Base-by-base conservation (phyloP, 495 filamentous ascomycete species). In the Aspergillus incahuasiensis region DNA sequence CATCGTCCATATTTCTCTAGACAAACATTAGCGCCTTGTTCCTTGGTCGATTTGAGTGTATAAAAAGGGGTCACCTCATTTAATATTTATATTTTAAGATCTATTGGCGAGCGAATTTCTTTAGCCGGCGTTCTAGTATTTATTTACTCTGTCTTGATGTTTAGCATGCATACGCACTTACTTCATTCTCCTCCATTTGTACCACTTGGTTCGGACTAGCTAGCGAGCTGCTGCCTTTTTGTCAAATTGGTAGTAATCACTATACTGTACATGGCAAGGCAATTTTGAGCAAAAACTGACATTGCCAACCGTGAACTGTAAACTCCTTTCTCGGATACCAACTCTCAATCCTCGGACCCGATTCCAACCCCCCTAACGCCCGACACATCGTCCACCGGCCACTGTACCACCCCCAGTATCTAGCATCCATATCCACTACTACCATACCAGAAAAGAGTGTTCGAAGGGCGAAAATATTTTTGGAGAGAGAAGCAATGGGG, bases 111-210 rank as follows among this genome's bases (percentile, higher is more conserved):
- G 25, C 25, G 25, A 28, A n/a, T n/a, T 16, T 19, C 1, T 25
- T 47, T 25, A 47, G 45, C 45, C 24, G 45, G 45, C 45, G 45
- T 47, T 47, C n/a, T n/a, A n/a, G n/a, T n/a, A n/a, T n/a, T n/a
- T n/a, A n/a, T n/a, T 20, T 47, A 13, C 6, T 32, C 25, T 47
- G 4, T 30, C 32, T 18, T 35, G 32, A 35, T 35, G 32, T 35
- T 12, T 15, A 15, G 25, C 25, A 28, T 28, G n/a, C n/a, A n/a
- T n/a, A n/a, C n/a, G n/a, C n/a, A n/a, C n/a, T n/a, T n/a, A 28
- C 25, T 28, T 28, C 32, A 12, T 35, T 35, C 6, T 35, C 32
- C 13, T 35, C 6, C 32, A 35, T 35, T 35, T 35, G 32, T 35
- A 35, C 32, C 32, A 3, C 25, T 28, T 28, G 25, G 25, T 28